Evolutionary conservation across 495 filamentous ascomycete genomes (phyloP).

Genomic region (Xylaria sp.): DNA sequence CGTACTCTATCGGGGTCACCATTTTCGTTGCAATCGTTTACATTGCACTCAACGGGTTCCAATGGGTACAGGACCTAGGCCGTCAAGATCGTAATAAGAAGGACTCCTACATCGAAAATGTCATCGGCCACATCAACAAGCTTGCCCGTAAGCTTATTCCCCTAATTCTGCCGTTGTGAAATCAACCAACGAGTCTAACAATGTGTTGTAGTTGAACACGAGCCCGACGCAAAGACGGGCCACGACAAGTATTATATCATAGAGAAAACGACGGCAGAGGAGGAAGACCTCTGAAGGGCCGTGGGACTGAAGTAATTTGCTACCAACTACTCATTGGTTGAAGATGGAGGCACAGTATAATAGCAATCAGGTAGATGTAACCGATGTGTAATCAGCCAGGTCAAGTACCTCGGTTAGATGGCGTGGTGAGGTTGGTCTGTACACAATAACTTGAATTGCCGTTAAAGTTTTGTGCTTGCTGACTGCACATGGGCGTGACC

Average conservation of each 20-base stretch:
- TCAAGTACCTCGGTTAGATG: too few relatives aligned
- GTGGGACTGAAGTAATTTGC: neutral
- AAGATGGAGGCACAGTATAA: neutral
- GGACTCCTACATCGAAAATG: constrained; percentile 82
- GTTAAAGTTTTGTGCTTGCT: too few relatives aligned
- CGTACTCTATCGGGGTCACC: constrained; percentile 77
- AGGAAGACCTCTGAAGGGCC: constrained; percentile 60
- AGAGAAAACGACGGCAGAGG: constrained; percentile 66
- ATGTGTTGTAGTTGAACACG: constrained; percentile 66
- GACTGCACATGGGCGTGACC: too few relatives aligned
- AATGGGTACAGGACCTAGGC: constrained; percentile 75
- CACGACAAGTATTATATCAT: constrained; percentile 66
- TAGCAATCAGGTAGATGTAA: neutral
- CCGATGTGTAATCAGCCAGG: too few relatives aligned
- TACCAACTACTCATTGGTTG: neutral
- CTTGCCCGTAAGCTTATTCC: constrained; percentile 38
- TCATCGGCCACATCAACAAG: constrained; percentile 77
- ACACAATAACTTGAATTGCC: too few relatives aligned
- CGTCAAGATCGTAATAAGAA: constrained; percentile 75
- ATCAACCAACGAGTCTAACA: constrained; percentile 7
- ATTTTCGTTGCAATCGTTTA: constrained; percentile 82
- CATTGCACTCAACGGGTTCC: constrained; percentile 72
- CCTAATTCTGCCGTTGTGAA: neutral
- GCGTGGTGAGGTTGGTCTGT: too few relatives aligned
- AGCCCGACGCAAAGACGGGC: constrained; percentile 61